Evolutionary conservation across 192 early-diverging fungal genomes (phyloP), one percentile per base, ranked within the genome.

Genomic region (Entomortierella beljakovae): DNA sequence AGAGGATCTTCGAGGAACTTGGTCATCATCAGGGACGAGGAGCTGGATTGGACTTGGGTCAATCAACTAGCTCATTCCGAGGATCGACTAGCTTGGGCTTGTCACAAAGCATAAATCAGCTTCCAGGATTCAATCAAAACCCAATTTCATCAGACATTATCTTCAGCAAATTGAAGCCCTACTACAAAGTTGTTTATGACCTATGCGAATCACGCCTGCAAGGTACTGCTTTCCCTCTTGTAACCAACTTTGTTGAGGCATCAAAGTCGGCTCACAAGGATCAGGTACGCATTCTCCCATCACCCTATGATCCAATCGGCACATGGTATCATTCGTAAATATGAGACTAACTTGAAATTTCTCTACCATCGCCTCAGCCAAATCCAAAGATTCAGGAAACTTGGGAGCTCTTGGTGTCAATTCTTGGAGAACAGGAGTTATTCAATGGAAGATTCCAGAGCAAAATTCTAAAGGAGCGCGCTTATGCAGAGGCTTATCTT

Each of bases 1-100:
- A 86, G 31, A 82, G 87, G 7, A 84, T 97, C 52, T 94, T 96
- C 77, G 92, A 94, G 73, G 93, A 98, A 68, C 81, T 97, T 7
- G 95, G 94, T 33, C 91, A 94, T 69, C 81, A 85, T 64, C 82
- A 86, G 46, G 51, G 50, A 33, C 61, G 64, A 51, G 43, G 33
- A 20, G 25, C 34, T 35, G 66, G 55, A 58, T 46, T 40, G 0
- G 59, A 64, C 7, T 23, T 57, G 25, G 33, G 56, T 13, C 52
- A 49, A 16, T 54, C 59, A 0, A 57, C 33, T 11, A 37, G 56
- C n/a, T 52, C 61, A 31, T 79, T 79, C 56, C 66, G 67, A 40
- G 74, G 65, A 52, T 35, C 61, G 1, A 37, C 67, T 22, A 65
- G 66, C 43, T 59, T 69, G 48, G 64, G 64, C 9, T 37, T 61